Base-by-base conservation (phyloP, 2,329 filamentous ascomycete species). In the Epichloe uncinata region DNA sequence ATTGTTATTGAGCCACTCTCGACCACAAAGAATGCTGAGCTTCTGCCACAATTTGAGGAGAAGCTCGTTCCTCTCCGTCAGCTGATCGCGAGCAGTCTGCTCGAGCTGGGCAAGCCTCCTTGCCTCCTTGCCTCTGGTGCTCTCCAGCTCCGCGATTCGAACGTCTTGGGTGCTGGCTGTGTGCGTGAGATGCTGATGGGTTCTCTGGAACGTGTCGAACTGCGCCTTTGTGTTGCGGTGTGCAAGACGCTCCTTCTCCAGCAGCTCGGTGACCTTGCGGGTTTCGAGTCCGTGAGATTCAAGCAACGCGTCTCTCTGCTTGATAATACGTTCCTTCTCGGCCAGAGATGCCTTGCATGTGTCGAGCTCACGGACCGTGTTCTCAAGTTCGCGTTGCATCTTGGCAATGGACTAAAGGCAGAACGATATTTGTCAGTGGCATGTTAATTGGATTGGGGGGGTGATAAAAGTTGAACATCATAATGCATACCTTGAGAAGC, bases 321-420 rank as follows among this genome's bases (percentile, higher is more conserved):
- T 88, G 61, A 98, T 83, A 57, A 95, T 77, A 49, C 85, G 82
- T 55, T 97, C 90, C 65, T 94, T 96, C 63, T 97, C 90, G n/a
- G 84, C 79, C 33, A 95, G 69, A 12, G 87, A 79, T 11, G 81
- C 79, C 63, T 86, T 88, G 15, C 85, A 82, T 8, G 76, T 75
- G 57, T 95, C 87, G 20, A 97, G 81, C 54, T 95, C 87, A 44
- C 86, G 80, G 18, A 87, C 75, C 0, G 87, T 93, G 49, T 82
- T 82, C 60, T 95, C 90, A 6, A 96, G 81, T 57, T 95, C 88
- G 52, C 84, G 82, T 60, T 95, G 89, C 50, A 97, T 74, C 63
- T 90, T 93, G 50, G 83, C 82, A 60, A 97, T 88, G 38, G 85
- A 87, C 81, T 86, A 15, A 30, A 37, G 15, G 26, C 26, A 30